Evolutionary conservation across 23 red algal species (phyloP).

Genomic region (Chondrus crispus): DNA sequence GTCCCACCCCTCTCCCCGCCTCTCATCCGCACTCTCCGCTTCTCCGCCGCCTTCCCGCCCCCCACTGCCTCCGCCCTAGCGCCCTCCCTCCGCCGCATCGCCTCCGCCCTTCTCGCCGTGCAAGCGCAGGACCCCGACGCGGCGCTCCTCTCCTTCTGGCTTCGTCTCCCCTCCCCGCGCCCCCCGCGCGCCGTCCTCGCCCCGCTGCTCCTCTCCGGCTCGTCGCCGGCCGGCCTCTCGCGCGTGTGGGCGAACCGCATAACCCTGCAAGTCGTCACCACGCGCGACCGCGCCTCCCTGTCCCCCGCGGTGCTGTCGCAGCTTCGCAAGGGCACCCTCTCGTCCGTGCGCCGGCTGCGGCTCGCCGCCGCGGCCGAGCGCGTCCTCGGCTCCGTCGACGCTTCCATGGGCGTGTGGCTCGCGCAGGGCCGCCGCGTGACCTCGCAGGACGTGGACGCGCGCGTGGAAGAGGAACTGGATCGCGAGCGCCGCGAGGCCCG

Average conservation of each 20-base stretch:
- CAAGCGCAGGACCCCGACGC: constrained; percentile 6
- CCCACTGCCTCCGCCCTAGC: not conserved
- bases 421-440: not conserved
- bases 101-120: constrained; percentile 6
- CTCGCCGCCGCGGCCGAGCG: not conserved
- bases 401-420: not conserved
- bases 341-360: not conserved
- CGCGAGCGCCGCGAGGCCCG: not conserved
- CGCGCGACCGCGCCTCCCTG: not conserved
- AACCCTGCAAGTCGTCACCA: not conserved
- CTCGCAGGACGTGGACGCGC: not conserved
- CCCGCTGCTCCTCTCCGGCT: not conserved
- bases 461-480: not conserved
- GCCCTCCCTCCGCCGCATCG: not conserved
- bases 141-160: not conserved
- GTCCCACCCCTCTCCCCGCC: not conserved
- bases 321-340: not conserved
- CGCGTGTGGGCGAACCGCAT: constrained; percentile 4
- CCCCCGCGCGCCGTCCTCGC: not conserved
- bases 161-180: not conserved
- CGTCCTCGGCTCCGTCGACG: not conserved
- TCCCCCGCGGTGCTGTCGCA: not conserved
- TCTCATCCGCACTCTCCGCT: not conserved
- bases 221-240: not conserved
- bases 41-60: not conserved